Percentiles rank a stretch among this genome's conserved stretches.
These are phyloP conservation scores for Tulasnella sp. DNA, from an alignment of 768 basidiomycete genomes.

Conservation along the genomic window DNA sequence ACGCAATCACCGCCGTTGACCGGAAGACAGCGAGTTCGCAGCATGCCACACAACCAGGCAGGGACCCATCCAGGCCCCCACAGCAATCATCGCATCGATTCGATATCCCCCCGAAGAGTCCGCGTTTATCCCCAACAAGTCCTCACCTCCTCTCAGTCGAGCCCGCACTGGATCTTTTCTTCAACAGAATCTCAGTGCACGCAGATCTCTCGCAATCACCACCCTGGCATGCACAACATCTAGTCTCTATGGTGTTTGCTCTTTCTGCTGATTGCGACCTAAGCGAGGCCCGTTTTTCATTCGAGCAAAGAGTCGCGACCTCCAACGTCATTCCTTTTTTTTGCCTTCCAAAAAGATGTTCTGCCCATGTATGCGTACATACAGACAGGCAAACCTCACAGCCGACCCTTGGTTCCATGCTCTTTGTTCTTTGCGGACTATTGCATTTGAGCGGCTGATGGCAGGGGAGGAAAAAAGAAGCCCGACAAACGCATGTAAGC, in stretches of 20 bases:
- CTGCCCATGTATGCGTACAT: neutral
- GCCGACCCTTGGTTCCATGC: neutral
- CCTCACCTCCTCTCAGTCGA: slow-evolving; percentile 7
- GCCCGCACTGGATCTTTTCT: neutral
- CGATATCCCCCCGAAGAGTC: neutral
- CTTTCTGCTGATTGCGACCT: neutral
- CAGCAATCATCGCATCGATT: neutral
- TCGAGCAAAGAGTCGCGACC: neutral
- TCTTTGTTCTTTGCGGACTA: neutral
- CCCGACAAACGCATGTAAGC: neutral
- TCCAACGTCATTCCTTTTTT: neutral
- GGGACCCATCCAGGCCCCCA: neutral
- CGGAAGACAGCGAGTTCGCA: slow-evolving; percentile 3
- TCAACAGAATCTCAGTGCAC: neutral
- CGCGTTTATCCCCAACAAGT: neutral
- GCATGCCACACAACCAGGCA: slow-evolving; percentile 4
- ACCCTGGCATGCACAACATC: neutral
- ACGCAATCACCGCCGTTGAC: slow-evolving; percentile 6
- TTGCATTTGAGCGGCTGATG: neutral
- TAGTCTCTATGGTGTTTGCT: no score
- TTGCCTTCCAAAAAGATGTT: neutral
- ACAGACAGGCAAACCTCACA: neutral
- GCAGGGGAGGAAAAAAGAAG: neutral
- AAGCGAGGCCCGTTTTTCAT: neutral
- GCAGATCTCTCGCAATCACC: neutral